Percentiles rank a stretch among this genome's conserved stretches.
Evolutionary conservation across 75 land plant genomes (phyloP).

Genomic region (Selaginella moellendorffii): DNA sequence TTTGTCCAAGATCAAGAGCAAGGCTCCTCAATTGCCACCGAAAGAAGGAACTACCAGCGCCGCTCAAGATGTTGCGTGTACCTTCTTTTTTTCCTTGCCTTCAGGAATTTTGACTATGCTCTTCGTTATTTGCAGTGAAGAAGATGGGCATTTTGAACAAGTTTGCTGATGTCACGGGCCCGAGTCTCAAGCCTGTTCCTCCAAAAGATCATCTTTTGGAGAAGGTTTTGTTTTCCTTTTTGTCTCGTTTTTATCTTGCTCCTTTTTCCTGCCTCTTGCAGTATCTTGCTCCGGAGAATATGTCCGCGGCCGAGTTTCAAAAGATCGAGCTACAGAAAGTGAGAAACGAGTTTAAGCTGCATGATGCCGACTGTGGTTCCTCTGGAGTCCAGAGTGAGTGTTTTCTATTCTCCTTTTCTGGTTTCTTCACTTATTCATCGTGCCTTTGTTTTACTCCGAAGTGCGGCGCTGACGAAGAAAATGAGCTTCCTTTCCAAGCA

Average conservation of each 20-base stretch:
- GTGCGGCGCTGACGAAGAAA: slow-evolving; percentile 71
- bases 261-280: background rate
- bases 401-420: background rate
- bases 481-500: slow-evolving; percentile 54
- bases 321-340: slow-evolving; percentile 62
- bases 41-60: background rate
- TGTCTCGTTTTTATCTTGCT: background rate
- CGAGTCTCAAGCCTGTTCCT: background rate
- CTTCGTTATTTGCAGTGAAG: background rate
- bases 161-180: background rate
- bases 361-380: slow-evolving; percentile 91
- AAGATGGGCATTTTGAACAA: background rate
- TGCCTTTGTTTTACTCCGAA: slow-evolving; percentile 48
- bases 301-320: slow-evolving; percentile 45
- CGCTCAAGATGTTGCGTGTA: background rate
- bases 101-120: no score
- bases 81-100: no score
- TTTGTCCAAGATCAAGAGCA: background rate
- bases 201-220: background rate
- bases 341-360: slow-evolving; percentile 75
- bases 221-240: background rate
- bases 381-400: slow-evolving; percentile 71
- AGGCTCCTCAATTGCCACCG: background rate
- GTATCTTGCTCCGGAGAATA: background rate
- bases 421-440: background rate